These are phyloP conservation scores for Trapa incisa DNA, from an alignment of 345 rosid genomes.

Conservation along the genomic window DNA sequence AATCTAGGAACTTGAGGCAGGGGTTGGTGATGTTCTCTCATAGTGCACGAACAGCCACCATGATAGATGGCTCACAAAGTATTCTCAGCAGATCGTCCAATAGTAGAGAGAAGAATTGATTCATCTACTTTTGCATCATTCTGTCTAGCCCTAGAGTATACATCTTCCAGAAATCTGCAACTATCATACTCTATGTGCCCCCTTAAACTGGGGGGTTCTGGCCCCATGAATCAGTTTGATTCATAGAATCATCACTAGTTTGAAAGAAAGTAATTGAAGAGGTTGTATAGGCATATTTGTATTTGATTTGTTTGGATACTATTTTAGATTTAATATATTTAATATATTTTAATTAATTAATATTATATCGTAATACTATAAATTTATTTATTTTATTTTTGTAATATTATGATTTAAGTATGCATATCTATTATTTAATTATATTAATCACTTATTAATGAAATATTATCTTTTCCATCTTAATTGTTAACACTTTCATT, in stretches of 20 bases:
- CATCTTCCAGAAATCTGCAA: neutral
- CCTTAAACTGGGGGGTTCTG: neutral
- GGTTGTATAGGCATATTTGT: too few relatives aligned
- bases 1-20: conserved; percentile 64
- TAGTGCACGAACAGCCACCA: conserved; percentile 30
- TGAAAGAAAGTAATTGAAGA: neutral
- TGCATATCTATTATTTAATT: too few relatives aligned
- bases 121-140: too few relatives aligned
- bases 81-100: conserved; percentile 38
- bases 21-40: conserved; percentile 59
- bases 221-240: neutral
- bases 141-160: neutral
- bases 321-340: too few relatives aligned
- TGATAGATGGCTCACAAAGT: conserved; percentile 48
- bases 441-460: too few relatives aligned
- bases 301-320: too few relatives aligned
- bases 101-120: conserved; percentile 7
- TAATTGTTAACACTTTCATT: too few relatives aligned
- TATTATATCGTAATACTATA: too few relatives aligned
- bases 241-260: neutral
- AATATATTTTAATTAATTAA: too few relatives aligned
- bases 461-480: too few relatives aligned
- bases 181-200: neutral
- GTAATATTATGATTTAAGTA: too few relatives aligned
- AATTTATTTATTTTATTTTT: too few relatives aligned